A percentile compares a stretch with the other conserved stretches of the same genome.
phyloP scores from a whole-genome alignment of 306 rosid genomes.

The Citrullus mucosospermus region DNA sequence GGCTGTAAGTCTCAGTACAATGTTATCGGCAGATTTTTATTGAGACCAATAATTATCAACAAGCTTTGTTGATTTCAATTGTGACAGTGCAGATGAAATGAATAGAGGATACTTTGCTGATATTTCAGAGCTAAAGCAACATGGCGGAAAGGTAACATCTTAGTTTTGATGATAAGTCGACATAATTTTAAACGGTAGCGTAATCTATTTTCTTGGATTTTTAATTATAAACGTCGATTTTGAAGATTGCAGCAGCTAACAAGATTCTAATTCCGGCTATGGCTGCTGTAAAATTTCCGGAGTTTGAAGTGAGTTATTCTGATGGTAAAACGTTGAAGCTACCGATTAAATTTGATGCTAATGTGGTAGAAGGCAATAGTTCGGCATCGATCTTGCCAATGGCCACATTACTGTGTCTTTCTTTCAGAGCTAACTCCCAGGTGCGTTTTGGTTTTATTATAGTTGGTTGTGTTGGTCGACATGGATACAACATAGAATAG shows the following conservation, averaged over 20 bases:
- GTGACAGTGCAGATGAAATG: conserved; percentile 83
- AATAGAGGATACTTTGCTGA: conserved; percentile 79
- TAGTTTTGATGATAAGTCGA: background rate
- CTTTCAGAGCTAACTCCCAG: conserved; percentile 80
- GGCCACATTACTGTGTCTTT: conserved; percentile 63
- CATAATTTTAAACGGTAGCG: background rate
- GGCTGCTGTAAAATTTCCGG: conserved; percentile 66
- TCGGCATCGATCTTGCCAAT: conserved; percentile 25
- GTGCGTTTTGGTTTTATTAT: conserved; percentile 14
- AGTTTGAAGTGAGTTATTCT: conserved; percentile 42
- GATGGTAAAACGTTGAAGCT: conserved; percentile 53
- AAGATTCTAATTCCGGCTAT: conserved; percentile 62
- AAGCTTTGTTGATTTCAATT: conserved; percentile 19
- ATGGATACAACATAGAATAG: background rate
- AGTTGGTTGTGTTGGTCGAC: background rate
- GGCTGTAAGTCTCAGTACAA: conserved; percentile 50
- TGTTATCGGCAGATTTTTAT: background rate
- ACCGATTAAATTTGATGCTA: conserved; percentile 32
- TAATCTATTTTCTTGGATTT: background rate
- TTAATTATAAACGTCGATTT: background rate
- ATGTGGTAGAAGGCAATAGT: conserved; percentile 20
- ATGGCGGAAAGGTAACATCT: conserved; percentile 73
- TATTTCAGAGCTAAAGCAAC: conserved; percentile 50
- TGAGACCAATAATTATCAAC: conserved; percentile 8
- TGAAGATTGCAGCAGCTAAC: conserved; percentile 57